Evolutionary conservation across 805 yeast genomes (phyloP).

Genomic region (Cyberlindnera japonica): DNA sequence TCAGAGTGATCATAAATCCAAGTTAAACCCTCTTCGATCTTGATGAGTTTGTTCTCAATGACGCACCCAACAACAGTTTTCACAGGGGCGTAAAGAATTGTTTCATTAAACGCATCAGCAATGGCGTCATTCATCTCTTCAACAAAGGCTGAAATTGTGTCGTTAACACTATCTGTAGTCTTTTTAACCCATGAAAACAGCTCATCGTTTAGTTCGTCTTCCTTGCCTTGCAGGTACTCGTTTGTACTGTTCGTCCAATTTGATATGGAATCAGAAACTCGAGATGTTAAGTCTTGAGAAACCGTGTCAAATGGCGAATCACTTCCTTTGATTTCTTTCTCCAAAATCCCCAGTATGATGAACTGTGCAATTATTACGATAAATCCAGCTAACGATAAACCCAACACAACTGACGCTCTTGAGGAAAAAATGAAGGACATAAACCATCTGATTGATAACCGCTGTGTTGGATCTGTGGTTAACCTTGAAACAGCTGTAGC

Average conservation of each 20-base stretch:
- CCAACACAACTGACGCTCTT: constrained; percentile 46
- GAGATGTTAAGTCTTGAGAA: constrained; percentile 10
- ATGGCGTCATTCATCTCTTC: constrained; percentile 56
- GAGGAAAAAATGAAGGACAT: constrained; percentile 46
- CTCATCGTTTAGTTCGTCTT: constrained; percentile 53
- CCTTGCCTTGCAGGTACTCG: constrained; percentile 43
- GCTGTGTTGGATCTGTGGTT: constrained; percentile 6
- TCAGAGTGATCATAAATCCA: constrained; percentile 72
- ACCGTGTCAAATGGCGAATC: constrained; percentile 18
- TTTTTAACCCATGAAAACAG: constrained; percentile 63
- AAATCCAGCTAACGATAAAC: constrained; percentile 56
- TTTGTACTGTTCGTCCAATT: constrained; percentile 60
- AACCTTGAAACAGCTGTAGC: constrained; percentile 17
- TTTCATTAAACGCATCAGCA: constrained; percentile 57
- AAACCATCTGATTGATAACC: constrained; percentile 34
- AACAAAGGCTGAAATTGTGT: constrained; percentile 56
- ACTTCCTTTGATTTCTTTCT: constrained; percentile 12
- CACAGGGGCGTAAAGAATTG: constrained; percentile 63
- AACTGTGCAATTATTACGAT: constrained; percentile 52
- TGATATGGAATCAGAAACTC: constrained; percentile 33
- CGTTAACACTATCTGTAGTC: constrained; percentile 55
- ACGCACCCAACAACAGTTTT: constrained; percentile 73
- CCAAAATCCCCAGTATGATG: constrained; percentile 36
- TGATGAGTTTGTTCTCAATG: constrained; percentile 65
- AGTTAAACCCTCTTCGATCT: constrained; percentile 64